Base-by-base conservation (phyloP, 768 basidiomycete genomes). In the Rossbeevera mucosa region DNA sequence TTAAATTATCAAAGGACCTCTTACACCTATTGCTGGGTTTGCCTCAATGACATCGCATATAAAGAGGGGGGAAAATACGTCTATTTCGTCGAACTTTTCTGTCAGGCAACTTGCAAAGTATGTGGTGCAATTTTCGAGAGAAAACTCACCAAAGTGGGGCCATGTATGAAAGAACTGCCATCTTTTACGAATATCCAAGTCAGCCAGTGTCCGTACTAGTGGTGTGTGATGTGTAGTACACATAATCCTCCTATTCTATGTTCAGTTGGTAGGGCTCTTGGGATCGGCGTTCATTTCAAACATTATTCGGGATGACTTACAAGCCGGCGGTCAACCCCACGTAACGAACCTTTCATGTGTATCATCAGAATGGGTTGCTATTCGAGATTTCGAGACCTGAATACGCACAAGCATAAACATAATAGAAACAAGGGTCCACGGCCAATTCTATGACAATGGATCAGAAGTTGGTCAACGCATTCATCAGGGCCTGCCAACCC, bases 391-490 rank as follows among this genome's bases (percentile, higher is more conserved):
- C 2, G 49, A 7, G 26, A 28, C 26, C 26, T 28, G 26, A 16
- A 41, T 18, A 63, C 61, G 21, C 8, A 60, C 61, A 13, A 63
- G 0, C 18, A 55, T 5, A 38, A 63, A 62, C 29, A 60, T 48
- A 7, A 16, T 9, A 3, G 58, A 51, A 1, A 62, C 53, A 25
- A 44, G 42, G 6, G 51, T 54, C 61, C 61, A 63, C 13, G 55
- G 22, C 28, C 51, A 51, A 24, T 21, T 57, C 61, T 63, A 41
- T 47, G 18, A 46, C 33, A 2, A 24, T 7, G 1, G 6, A 21
- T 63, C 31, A 58, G 51, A 24, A 24, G 5, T 22, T 8, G 16
- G 8, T 7, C 4, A 29, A 18, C 31, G 5, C 9, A 43, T 50
- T 38, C 25, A 28, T 6, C 7, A 16, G 28, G 2, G 29, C 18